A percentile compares a stretch with the other conserved stretches of the same genome.
Conservation (phyloP, 306 rosid genomes). For the Styphnolobium japonicum region DNA sequence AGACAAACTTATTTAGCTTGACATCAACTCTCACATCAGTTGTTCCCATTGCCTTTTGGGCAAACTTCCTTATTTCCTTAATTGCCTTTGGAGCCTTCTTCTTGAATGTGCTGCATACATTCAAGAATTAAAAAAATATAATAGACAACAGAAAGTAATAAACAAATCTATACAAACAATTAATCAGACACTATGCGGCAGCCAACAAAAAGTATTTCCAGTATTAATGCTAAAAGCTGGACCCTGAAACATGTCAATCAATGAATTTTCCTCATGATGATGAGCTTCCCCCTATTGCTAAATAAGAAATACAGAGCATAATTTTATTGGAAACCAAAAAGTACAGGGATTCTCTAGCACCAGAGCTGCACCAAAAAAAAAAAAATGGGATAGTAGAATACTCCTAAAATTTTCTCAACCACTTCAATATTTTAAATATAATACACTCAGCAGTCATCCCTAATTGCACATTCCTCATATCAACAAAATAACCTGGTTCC, state of each 20-base stretch:
- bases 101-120: slow-evolving; percentile 43
- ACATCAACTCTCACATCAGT: slow-evolving; percentile 53
- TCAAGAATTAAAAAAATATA: neutral
- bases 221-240: neutral
- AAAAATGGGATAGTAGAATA: neutral
- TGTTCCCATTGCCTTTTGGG: slow-evolving; percentile 51
- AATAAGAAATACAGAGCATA: neutral
- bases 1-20: slow-evolving; percentile 48
- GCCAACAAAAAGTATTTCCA: neutral
- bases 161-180: neutral
- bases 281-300: neutral
- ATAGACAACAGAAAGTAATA: neutral
- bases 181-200: neutral
- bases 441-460: neutral
- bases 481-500: neutral
- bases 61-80: slow-evolving; percentile 50
- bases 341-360: neutral
- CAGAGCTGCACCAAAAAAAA: neutral
- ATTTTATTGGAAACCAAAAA: neutral
- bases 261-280: neutral
- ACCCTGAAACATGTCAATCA: neutral
- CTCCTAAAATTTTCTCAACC: neutral
- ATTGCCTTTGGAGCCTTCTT: slow-evolving; percentile 54
- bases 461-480: neutral
- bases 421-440: neutral